phyloP scores from a whole-genome alignment of 164 flowering plant species.

The Annona squamosa region DNA sequence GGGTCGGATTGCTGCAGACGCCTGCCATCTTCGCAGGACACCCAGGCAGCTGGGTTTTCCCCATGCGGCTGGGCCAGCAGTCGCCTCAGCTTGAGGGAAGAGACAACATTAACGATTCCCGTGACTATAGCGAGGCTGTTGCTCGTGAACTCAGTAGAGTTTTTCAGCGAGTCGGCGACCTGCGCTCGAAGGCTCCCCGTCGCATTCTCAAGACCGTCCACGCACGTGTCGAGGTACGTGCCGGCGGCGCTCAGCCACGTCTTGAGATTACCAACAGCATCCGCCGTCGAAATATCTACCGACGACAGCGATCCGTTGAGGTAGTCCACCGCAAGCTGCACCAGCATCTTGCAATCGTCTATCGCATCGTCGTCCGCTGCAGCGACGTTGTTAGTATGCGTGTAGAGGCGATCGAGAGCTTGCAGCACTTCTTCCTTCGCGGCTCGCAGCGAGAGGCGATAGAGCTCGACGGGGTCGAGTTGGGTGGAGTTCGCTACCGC shows the following conservation, averaged over 20 bases:
- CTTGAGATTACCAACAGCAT: conserved; percentile 33
- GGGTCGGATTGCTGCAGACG: conserved; percentile 16
- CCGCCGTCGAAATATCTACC: not conserved
- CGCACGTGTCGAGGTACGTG: conserved; percentile 60
- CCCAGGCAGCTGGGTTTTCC: conserved; percentile 31
- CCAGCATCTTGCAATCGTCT: conserved; percentile 34
- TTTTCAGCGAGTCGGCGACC: conserved; percentile 18
- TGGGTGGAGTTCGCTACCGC: conserved; percentile 11
- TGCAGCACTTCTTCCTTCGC: conserved; percentile 34
- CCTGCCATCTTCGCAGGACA: conserved; percentile 23
- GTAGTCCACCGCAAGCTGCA: conserved; percentile 41
- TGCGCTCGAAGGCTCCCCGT: not conserved
- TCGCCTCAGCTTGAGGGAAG: conserved; percentile 30
- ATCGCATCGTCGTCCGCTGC: conserved; percentile 26
- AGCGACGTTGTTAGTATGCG: not conserved
- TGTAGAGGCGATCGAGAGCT: conserved; percentile 20
- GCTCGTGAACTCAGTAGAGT: conserved; percentile 48
- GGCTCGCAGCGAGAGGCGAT: conserved; percentile 35
- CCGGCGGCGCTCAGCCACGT: conserved; percentile 70
- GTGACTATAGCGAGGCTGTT: conserved; percentile 55
- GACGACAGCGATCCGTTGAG: conserved; percentile 32
- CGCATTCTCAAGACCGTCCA: conserved; percentile 40
- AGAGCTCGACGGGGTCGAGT: conserved; percentile 33
- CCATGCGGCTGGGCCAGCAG: conserved; percentile 13
- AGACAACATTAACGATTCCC: conserved; percentile 16